Evolutionary conservation across 192 early-diverging fungal genomes (phyloP).

Genomic region (Glomus cerebriforme): DNA sequence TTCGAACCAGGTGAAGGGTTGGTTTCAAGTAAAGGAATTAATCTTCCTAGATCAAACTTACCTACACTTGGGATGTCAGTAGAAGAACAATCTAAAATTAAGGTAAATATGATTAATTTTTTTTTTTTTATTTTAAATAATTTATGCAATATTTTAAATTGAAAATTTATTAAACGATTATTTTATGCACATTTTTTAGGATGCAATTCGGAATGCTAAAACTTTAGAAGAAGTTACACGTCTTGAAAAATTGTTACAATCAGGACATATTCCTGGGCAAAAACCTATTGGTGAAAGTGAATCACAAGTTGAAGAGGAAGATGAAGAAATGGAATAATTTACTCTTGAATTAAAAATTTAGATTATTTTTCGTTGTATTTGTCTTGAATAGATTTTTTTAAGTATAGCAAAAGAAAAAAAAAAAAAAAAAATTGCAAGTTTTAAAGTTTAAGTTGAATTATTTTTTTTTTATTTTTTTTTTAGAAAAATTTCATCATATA

Average conservation of each 20-base stretch:
- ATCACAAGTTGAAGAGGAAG: not conserved
- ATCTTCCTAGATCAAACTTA: constrained; percentile 55
- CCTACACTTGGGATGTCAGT: constrained; percentile 58
- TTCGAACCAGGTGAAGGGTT: constrained; percentile 87
- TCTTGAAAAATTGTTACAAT: constrained; percentile 68
- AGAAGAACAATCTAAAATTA: constrained; percentile 73
- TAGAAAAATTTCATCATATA: no score
- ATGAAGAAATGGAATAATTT: not conserved
- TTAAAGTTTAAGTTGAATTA: no score
- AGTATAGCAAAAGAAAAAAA: no score
- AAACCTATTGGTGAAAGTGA: not conserved
- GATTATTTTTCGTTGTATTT: no score
- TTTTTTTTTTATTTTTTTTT: no score
- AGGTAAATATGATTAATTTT: constrained; percentile 24
- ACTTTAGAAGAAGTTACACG: constrained; percentile 75
- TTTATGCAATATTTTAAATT: no score
- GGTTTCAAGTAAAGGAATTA: constrained; percentile 16
- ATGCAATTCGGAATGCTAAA: constrained; percentile 73
- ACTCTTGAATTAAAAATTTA: no score
- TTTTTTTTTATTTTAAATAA: not conserved
- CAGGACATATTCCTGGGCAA: constrained; percentile 53
- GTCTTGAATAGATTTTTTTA: no score
- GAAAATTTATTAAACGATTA: not conserved
- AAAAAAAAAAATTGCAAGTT: no score
- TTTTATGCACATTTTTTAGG: constrained; percentile 33